A percentile compares a stretch with the other conserved stretches of the same genome.
These are phyloP conservation scores for Porpolomopsis calyptriformis DNA, from an alignment of 768 basidiomycete genomes.

Conservation along the genomic window DNA sequence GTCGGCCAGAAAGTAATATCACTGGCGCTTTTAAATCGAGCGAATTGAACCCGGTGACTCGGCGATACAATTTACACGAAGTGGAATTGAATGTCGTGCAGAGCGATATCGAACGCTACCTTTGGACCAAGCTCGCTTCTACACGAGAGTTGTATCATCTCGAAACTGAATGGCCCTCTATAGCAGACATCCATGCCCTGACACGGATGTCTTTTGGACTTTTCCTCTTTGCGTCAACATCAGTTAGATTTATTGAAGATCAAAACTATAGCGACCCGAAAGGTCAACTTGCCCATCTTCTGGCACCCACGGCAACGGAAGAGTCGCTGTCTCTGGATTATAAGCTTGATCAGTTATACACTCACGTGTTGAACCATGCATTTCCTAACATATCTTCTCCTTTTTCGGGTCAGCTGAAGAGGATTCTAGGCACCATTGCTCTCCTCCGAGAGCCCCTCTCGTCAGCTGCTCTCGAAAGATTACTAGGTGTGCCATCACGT, in stretches of 20 bases:
- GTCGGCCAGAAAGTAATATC: too few species aligned
- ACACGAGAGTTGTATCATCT: too few species aligned
- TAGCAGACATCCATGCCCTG: too few species aligned
- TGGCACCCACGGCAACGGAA: not conserved
- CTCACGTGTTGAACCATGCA: too few species aligned
- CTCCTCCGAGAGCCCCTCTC: slow-evolving; percentile 4
- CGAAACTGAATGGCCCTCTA: too few species aligned
- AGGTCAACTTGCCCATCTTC: slow-evolving; percentile 9
- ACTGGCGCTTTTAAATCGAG: too few species aligned
- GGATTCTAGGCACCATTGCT: slow-evolving; percentile 4
- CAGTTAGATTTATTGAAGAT: slow-evolving; percentile 16
- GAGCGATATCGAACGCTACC: too few species aligned
- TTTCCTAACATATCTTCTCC: slow-evolving; percentile 1
- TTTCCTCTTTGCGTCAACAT: slow-evolving; percentile 21
- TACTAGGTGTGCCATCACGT: too few species aligned
- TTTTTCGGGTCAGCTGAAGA: not conserved
- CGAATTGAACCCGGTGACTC: too few species aligned
- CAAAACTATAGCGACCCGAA: slow-evolving; percentile 8
- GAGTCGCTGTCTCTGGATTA: not conserved
- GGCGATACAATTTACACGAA: too few species aligned
- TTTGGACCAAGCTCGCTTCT: too few species aligned
- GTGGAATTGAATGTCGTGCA: too few species aligned
- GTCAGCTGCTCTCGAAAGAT: slow-evolving; percentile 1
- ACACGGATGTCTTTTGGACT: slow-evolving; percentile 18
- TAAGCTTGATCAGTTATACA: slow-evolving; percentile 7